Base-by-base conservation (phyloP, 768 basidiomycete genomes). In the Boletus rex-veris region DNA sequence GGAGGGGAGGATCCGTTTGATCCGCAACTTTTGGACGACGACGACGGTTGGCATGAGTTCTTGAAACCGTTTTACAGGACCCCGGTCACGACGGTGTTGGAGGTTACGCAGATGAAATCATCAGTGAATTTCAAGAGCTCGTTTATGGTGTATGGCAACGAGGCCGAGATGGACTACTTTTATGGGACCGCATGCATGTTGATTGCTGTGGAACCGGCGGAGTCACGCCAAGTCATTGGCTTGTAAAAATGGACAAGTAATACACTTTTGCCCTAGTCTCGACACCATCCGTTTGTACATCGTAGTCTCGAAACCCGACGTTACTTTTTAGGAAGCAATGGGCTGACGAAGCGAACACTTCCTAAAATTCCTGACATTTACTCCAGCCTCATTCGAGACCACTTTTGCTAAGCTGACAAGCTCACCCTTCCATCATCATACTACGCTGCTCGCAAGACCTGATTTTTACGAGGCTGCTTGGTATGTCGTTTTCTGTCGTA, bases 121-220 rank as follows among this genome's bases (percentile, higher is more conserved):
- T 54, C 59, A 0, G 38, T 60, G 15, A 5, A 50, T 0, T 0
- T 41, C 40, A 39, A 8, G 39, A 35, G 26, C 16, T 3, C 49
- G 3, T 37, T 49, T 14, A 37, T 54, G 45, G 8, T 35, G 1
- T 54, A 52, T n/a, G 55, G 55, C 1, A 55, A 61, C 15, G 9
- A 58, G 19, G 28, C 42, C 2, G 26, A 47, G 7, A 11, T 58
- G 48, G 38, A 16, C 0, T 59, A 11, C 41, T 58, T 58, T 49
- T 58, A 62, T 15, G 60, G 57, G 24, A 54, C 48, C 26, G 60
- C 52, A 5, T 62, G 53, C 50, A 55, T 62, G 53, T 37, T 62
- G 43, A 35, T 58, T 14, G 35, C 45, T 11, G 38, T 59, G 15
- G 54, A 40, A 45, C 42, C 54, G 0, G 52, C 49, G 0, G 54